phyloP scores from a whole-genome alignment of 495 filamentous ascomycete species.

The Pyrenopolyporus hunteri region DNA sequence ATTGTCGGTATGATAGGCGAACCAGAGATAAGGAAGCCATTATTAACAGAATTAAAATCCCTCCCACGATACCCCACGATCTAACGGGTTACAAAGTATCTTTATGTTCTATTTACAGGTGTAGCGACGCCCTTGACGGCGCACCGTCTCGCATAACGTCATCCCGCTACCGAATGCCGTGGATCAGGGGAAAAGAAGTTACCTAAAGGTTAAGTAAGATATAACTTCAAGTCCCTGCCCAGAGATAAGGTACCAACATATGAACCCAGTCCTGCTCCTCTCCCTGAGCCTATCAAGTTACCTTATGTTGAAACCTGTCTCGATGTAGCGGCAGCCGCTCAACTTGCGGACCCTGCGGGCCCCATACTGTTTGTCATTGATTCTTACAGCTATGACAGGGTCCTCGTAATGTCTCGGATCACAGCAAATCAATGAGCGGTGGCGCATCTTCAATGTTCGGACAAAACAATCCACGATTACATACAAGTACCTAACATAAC shows the following conservation, averaged over 20 bases:
- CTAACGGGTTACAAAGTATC: slow-evolving; percentile 34
- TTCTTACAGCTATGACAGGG: slow-evolving; percentile 7
- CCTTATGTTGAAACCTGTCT: neutral
- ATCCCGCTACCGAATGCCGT: slow-evolving; percentile 33
- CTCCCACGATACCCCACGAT: slow-evolving; percentile 40
- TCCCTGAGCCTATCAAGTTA: slow-evolving; percentile 17
- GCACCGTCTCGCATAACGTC: slow-evolving; percentile 29
- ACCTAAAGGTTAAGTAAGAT: slow-evolving; percentile 40
- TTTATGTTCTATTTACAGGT: slow-evolving; percentile 22
- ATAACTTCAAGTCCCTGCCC: slow-evolving; percentile 25
- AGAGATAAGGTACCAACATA: slow-evolving; percentile 5
- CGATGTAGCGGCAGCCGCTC: slow-evolving; percentile 1
- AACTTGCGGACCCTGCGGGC: slow-evolving; percentile 3
- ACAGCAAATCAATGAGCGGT: slow-evolving; percentile 17
- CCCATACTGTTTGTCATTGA: slow-evolving; percentile 5
- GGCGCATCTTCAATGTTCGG: neutral
- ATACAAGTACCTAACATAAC: neutral
- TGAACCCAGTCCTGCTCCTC: neutral
- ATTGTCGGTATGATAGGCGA: slow-evolving; percentile 35
- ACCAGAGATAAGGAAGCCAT: slow-evolving; percentile 40
- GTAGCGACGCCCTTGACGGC: slow-evolving; percentile 23
- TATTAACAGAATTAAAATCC: slow-evolving; percentile 38
- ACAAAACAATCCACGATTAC: too few relatives aligned
- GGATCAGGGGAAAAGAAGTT: slow-evolving; percentile 23
- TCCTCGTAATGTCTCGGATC: slow-evolving; percentile 6